phyloP scores from a whole-genome alignment of 371 early-diverging fungal species.

The Apophysomyces sp. region DNA sequence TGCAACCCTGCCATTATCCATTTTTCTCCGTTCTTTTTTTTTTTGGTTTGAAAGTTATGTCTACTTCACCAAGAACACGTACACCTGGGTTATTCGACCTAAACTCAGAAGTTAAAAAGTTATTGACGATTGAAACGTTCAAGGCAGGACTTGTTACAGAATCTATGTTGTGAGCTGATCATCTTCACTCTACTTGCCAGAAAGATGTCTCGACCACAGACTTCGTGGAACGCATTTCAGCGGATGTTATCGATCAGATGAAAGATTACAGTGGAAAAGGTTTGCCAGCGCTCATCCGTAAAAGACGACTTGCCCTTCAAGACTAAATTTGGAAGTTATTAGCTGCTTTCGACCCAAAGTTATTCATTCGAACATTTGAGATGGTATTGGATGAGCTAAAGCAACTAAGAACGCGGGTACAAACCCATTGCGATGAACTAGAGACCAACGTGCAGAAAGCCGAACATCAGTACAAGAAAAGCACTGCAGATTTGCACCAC shows the following conservation, averaged over 20 bases:
- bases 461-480: constrained; percentile 73
- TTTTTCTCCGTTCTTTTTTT: not conserved
- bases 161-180: not conserved
- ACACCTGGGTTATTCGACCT: constrained; percentile 18
- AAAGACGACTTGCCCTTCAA: too few relatives aligned
- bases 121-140: constrained; percentile 26
- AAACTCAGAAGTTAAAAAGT: constrained; percentile 19
- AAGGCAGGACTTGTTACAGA: constrained; percentile 13
- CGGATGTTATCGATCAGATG: constrained; percentile 32
- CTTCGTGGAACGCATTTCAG: constrained; percentile 58
- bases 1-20: not conserved
- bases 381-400: constrained; percentile 79
- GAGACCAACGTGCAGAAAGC: constrained; percentile 74
- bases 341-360: constrained; percentile 69
- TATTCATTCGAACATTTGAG: constrained; percentile 91
- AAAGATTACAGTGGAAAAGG: constrained; percentile 22
- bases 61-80: constrained; percentile 6
- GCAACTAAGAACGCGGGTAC: constrained; percentile 71
- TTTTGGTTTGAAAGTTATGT: not conserved
- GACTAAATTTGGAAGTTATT: not conserved
- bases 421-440: constrained; percentile 79
- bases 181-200: constrained; percentile 15
- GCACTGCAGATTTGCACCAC: constrained; percentile 67
- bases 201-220: constrained; percentile 54
- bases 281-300: constrained; percentile 5